These are phyloP conservation scores for Somion occarium DNA, from an alignment of 1,284 basidiomycete species.

Conservation along the genomic window DNA sequence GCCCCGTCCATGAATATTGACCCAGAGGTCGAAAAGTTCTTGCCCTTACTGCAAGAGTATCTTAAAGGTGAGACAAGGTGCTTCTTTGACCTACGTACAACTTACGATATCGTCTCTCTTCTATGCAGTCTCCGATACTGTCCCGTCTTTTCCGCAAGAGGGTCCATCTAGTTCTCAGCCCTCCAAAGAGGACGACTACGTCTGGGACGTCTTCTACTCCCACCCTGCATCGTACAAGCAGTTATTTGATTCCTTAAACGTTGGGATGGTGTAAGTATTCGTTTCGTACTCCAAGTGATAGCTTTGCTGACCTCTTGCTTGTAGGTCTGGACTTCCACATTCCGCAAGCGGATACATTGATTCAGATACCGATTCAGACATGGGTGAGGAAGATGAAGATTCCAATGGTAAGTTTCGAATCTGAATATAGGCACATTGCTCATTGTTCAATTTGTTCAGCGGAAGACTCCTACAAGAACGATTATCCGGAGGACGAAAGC, in stretches of 20 bases:
- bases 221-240: conserved; percentile 52
- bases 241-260: conserved; percentile 51
- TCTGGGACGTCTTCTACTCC: conserved; percentile 78
- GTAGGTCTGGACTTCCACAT: conserved; percentile 60
- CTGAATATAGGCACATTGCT: conserved; percentile 1
- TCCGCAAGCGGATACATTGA: conserved; percentile 42
- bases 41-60: conserved; percentile 68
- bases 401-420: conserved; percentile 56
- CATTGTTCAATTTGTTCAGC: conserved; percentile 35
- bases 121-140: conserved; percentile 21
- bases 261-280: conserved; percentile 58
- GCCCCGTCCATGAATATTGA: conserved; percentile 33
- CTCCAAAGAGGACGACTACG: conserved; percentile 51
- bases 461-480: conserved; percentile 78
- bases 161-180: neutral
- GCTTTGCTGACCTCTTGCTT: neutral
- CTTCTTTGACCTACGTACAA: neutral
- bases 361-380: conserved; percentile 56
- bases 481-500: conserved; percentile 70
- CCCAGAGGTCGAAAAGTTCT: conserved; percentile 67
- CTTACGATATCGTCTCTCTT: neutral
- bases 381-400: conserved; percentile 75
- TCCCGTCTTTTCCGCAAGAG: conserved; percentile 8
- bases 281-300: neutral
- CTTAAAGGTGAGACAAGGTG: conserved; percentile 44